phyloP scores from a whole-genome alignment of 2,329 filamentous ascomycete genomes.

The Biscogniauxia mediterranea region DNA sequence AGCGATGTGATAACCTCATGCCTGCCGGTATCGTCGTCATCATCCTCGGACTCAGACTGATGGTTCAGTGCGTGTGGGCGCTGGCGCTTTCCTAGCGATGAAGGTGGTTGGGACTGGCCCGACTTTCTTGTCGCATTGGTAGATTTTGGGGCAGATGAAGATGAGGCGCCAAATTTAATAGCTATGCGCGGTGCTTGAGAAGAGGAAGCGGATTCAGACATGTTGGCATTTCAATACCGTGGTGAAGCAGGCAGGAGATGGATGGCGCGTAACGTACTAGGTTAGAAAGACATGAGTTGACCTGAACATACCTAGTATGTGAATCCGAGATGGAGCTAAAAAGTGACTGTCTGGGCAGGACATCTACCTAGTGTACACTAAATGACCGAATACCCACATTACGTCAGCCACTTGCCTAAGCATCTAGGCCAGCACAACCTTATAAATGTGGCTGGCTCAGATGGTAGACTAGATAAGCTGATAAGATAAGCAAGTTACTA shows the following conservation, averaged over 20 bases:
- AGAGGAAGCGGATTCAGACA: slow-evolving; percentile 37
- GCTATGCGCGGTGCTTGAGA: slow-evolving; percentile 42
- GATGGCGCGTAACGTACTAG: neutral
- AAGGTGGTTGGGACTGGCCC: slow-evolving; percentile 35
- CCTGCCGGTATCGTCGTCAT: slow-evolving; percentile 20
- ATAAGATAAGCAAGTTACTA: no score
- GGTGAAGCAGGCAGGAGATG: neutral
- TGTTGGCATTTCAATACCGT: slow-evolving; percentile 22
- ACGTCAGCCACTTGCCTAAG: neutral
- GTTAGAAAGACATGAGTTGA: no score
- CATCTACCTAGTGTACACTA: neutral
- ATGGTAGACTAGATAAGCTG: no score
- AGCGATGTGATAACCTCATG: slow-evolving; percentile 35
- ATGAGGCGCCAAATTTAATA: slow-evolving; percentile 44
- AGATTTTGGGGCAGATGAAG: slow-evolving; percentile 28
- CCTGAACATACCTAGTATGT: no score
- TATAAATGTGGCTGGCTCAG: no score
- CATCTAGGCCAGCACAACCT: no score
- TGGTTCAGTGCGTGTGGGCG: slow-evolving; percentile 42
- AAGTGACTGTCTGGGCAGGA: neutral
- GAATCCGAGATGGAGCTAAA: neutral
- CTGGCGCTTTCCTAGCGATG: slow-evolving; percentile 48
- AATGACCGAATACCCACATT: neutral
- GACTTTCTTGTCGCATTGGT: slow-evolving; percentile 30
- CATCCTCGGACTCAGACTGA: slow-evolving; percentile 43